Evolutionary conservation across 148 eudicot genomes (phyloP).

Genomic region (Polygonum maritimum): DNA sequence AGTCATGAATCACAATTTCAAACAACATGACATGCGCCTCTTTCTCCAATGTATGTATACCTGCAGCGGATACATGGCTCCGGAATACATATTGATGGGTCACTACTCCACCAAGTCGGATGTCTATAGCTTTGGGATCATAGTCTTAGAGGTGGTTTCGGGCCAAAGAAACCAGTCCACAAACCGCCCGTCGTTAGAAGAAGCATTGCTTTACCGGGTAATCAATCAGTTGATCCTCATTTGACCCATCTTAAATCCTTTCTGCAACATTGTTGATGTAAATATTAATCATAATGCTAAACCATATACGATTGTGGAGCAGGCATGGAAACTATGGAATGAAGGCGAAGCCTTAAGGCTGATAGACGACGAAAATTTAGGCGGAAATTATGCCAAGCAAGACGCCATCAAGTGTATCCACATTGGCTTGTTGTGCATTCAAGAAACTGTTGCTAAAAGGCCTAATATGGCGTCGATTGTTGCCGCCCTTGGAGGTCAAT

Average conservation of each 20-base stretch:
- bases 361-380: not conserved
- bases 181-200: not conserved
- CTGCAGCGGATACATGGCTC: constrained; percentile 1
- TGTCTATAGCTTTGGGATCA: not conserved
- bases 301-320: not conserved
- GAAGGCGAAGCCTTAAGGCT: not conserved
- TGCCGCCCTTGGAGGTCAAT: not conserved
- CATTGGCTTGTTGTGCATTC: not conserved
- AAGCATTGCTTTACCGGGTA: not conserved
- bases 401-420: not conserved
- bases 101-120: not conserved
- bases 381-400: not conserved
- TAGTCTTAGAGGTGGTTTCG: not conserved
- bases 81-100: not conserved
- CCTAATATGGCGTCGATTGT: not conserved
- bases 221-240: not conserved
- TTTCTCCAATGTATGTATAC: not conserved
- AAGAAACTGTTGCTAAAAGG: not conserved
- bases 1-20: too few relatives aligned
- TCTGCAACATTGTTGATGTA: too few relatives aligned
- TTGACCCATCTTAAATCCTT: too few relatives aligned
- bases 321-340: not conserved
- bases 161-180: not conserved
- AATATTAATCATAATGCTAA: too few relatives aligned
- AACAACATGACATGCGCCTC: not conserved